Evolutionary conservation across 2,329 filamentous ascomycete genomes (phyloP), one percentile per base, ranked within the genome.

Genomic region (Reticulascus tulasneorum): DNA sequence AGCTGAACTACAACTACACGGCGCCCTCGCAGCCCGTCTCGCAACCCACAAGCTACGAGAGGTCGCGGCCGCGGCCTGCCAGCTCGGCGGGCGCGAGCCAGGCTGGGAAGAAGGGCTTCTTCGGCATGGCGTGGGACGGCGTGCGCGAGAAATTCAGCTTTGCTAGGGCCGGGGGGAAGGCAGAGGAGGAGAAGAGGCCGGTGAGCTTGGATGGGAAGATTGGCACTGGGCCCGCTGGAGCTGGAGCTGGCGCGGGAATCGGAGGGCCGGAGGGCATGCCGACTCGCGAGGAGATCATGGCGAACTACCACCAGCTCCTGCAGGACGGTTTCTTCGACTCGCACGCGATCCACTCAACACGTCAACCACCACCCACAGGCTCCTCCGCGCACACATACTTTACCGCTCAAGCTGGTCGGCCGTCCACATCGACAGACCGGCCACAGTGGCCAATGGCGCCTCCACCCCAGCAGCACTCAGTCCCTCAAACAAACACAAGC

Each of bases 261-360:
- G 38, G 27, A n/a, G 22, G 31, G 22, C 31, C 20, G 12, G 55
- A 52, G 50, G 46, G 50, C 36, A 57, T 56, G 25, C 62, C 57
- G 19, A 52, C 59, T 6, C 53, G 60, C 4, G 75, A 79, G 33
- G 73, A 79, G 38, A 66, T 79, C 35, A 47, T 76, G 50, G 66
- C 69, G 41, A 77, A 64, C 50, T 79, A 79, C 54, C 69, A 76
- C 45, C 59, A 73, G 46, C 65, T 79, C 38, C 64, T 79, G 47
- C 67, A 72, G 3, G 67, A 67, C 6, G 75, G 75, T 40, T 79
- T 79, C 66, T 79, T 79, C 53, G 63, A 69, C 29, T 62, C 69
- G 17, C 74, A 77, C 44, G 74, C 75, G 34, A 78, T 78, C 42
- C 69, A 73, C 42, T 76, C 73, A 5, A 75, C 72, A 2, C 63